Evolutionary conservation across 345 rosid genomes (phyloP), one percentile per base, ranked within the genome.

Genomic region (Kernera saxatilis): DNA sequence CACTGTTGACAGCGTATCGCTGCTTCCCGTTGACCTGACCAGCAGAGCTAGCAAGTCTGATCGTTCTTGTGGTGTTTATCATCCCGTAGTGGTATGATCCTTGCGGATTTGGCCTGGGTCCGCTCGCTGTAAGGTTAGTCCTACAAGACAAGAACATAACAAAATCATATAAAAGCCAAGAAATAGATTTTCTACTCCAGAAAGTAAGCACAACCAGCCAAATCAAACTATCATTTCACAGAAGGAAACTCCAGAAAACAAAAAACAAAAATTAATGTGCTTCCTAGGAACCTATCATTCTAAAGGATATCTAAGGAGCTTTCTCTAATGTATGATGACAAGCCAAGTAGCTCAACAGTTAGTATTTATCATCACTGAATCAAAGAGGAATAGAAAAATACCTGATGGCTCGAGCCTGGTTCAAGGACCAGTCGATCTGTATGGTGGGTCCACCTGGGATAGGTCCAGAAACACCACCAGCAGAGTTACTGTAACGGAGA

Each of bases 91-190:
- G 99, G 84, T 94, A 94, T 2, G 99, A 91, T 17, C 99, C 99
- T 72, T 94, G 99, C 14, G 99, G 99, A 70, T 94, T 94, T 3
- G 99, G 99, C 75, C 99, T 89, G 50, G 99, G 99, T 67, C 99
- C 99, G 40, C 99, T 94, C 8, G 99, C 98, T 8, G 96, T 82
- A 27, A 94, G 93, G 72, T 94, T 91, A 68, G 95, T 87, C 88
- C 99, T 91, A 86, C 2, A 44, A 61, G 0, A 37, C 26, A 62
- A 21, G 39, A 67, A 50, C 61, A 76, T 15, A 39, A 49, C 48
- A 40, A 43, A 17, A 49, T 40, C 13, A 74, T 39, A 37, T 6
- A 68, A 68, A 27, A 26, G 6, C 25, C 25, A 49, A 25, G 19
- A 17, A 18, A 13, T 27, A 13, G 21, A 30, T 14, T n/a, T n/a